Evolutionary conservation across 2,329 filamentous ascomycete species (phyloP).

Genomic region (Fusarium chlamydosporum): DNA sequence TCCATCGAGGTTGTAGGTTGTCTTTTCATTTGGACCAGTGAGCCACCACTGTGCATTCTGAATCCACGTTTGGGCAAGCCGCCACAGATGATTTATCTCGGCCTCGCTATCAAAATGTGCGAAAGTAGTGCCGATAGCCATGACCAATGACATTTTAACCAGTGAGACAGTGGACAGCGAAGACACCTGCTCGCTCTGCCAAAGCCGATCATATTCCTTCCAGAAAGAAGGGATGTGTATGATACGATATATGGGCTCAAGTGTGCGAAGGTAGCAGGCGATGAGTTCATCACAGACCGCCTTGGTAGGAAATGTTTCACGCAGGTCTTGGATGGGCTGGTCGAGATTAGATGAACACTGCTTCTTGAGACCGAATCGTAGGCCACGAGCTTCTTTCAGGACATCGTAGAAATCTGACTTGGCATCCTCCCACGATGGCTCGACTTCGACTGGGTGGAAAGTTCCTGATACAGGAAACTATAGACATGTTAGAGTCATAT

Average conservation of each 20-base stretch:
- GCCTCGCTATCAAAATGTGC: constrained; percentile 30
- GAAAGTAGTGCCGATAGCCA: constrained; percentile 48
- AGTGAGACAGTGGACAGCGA: constrained; percentile 36
- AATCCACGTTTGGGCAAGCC: constrained; percentile 46
- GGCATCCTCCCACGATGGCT: constrained; percentile 47
- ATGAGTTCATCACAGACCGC: constrained; percentile 43
- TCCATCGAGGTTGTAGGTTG: constrained; percentile 47
- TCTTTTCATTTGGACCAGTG: constrained; percentile 46
- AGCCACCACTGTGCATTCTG: constrained; percentile 51
- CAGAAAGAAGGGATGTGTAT: constrained; percentile 47
- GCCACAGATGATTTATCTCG: constrained; percentile 31
- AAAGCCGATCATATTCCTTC: constrained; percentile 44
- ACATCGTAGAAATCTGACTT: constrained; percentile 45
- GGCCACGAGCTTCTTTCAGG: constrained; percentile 40
- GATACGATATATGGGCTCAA: constrained; percentile 49
- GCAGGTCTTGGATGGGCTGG: constrained; percentile 39
- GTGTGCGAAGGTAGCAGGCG: constrained; percentile 46
- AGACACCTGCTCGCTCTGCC: constrained; percentile 25
- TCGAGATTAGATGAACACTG: constrained; percentile 36
- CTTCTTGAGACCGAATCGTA: constrained; percentile 42
- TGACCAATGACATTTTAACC: constrained; percentile 43
- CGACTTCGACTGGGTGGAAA: constrained; percentile 47
- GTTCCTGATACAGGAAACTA: constrained; percentile 48
- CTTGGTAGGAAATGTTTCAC: constrained; percentile 38
- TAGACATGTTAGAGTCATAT: constrained; percentile 6